Base-by-base conservation (phyloP, 495 filamentous ascomycete species). In the Aspergillus sclerotiicarbonarius region DNA sequence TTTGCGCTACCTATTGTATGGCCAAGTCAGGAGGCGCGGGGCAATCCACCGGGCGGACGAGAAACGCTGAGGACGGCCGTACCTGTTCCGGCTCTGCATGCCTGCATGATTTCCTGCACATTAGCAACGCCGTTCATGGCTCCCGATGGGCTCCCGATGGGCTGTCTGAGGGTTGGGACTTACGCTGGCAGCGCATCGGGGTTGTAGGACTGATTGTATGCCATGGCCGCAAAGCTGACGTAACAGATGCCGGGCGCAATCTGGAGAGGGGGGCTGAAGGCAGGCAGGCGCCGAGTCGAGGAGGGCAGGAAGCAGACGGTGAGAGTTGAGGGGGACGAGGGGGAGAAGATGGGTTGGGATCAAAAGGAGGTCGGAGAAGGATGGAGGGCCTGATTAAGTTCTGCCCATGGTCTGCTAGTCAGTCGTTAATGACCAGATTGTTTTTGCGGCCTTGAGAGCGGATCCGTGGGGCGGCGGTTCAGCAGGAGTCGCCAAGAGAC, bases 161-260 rank as follows among this genome's bases (percentile, higher is more conserved):
- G 41, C 8, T 19, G 7, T 6, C 7, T 4, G 29, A 16, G 47
- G 30, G 30, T 44, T n/a, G 37, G 18, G 9, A 86, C 91, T 84
- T 79, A 96, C 88, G 91, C 91, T 71, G 94, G 94, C 58, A 98
- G 85, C 73, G 91, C 90, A 77, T 98, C 95, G n/a, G 93, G 93
- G 67, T 98, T 97, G 76, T 89, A 91, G 43, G 84, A 82, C 66
- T 87, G 84, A 71, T 95, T 96, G 82, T 98, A 98, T 31, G 94
- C 94, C 94, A 98, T 98, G 51, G 37, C 44, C 53, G 56, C 44
- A 49, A n/a, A 54, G 61, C 59, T 75, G 72, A 72, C 70, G 67
- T 65, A 67, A 64, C 25, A 8, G 61, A 21, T 19, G 39, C 51
- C 41, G 49, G 54, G 45, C 35, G 61, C 64, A 64, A 59, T 64